Base-by-base conservation (phyloP, 1,284 basidiomycete genomes). In the Neonothopanus nambi region DNA sequence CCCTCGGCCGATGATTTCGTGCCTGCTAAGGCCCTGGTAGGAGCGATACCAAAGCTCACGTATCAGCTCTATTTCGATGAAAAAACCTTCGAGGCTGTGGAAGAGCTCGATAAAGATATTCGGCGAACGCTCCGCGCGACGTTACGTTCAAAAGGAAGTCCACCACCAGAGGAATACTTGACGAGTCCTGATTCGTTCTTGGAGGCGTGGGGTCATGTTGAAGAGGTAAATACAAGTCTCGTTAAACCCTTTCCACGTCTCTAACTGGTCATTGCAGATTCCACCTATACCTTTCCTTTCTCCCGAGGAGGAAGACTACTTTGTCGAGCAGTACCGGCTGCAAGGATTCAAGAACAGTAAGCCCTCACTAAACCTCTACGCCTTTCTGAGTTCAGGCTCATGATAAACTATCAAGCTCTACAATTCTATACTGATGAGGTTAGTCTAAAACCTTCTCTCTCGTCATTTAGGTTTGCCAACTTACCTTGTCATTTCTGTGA, bases 11-110 rank as follows among this genome's bases (percentile, higher is more conserved):
- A 74, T 11, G 67, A 71, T 1, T 85, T 79, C 58, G 56, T 76
- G 3, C 74, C 84, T 2, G 69, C 76, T 24, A 70, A 76, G 23
- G 59, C 71, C 2, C 68, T 85, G 6, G 65, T 73, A 1, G 41
- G 59, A 0, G 43, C 58, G 13, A 68, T 85, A 30, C 83, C 84
- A 0, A 77, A 72, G 8, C 69, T 89, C 28, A 69, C 75, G 0
- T 89, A 89, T 62, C 83, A 85, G 60, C 50, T 82, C 5, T 87
- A 75, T 70, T 88, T 89, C 60, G 74, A 79, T 51, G 57, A 67
- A 1, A 63, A 77, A 13, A 81, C 81, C 0, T 59, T 71, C 0
- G 63, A 59, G 18, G 84, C 87, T 0, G 61, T 75, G 0, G 62
- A 57, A 0, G 84, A 89, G 60, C 72, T 89, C 8, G 68, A 82